Conservation (phyloP, 2,329 filamentous ascomycete genomes). For the Triangularia setosa region DNA sequence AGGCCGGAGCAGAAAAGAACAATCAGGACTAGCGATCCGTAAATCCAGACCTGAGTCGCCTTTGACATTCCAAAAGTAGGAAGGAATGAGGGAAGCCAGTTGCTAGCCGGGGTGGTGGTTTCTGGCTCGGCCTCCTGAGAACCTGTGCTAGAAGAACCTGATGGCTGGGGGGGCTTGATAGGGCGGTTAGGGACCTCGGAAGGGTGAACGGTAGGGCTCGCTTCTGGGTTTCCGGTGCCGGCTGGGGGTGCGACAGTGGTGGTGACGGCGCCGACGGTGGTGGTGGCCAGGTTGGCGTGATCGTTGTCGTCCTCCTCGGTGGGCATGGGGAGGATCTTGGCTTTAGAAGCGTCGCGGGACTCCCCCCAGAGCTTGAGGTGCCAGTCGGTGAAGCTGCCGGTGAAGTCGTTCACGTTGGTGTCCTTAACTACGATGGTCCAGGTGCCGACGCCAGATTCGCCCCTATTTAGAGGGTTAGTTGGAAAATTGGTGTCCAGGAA, state of each 20-base stretch:
- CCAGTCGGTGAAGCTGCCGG: slow-evolving; percentile 84
- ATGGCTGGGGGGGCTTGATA: slow-evolving; percentile 45
- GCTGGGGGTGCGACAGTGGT: slow-evolving; percentile 53
- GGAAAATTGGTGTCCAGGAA: neutral
- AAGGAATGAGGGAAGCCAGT: slow-evolving; percentile 80
- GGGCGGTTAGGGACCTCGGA: slow-evolving; percentile 64
- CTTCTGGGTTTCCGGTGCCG: slow-evolving; percentile 39
- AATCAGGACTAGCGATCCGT: slow-evolving; percentile 79
- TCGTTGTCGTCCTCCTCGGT: slow-evolving; percentile 79
- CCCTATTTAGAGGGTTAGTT: slow-evolving; percentile 52
- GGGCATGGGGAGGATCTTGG: slow-evolving; percentile 75
- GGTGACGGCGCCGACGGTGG: slow-evolving; percentile 57
- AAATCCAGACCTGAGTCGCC: slow-evolving; percentile 90
- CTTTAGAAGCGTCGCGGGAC: slow-evolving; percentile 69
- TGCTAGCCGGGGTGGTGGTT: slow-evolving; percentile 32
- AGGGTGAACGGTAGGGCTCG: slow-evolving; percentile 39
- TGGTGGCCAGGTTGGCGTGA: slow-evolving; percentile 64
- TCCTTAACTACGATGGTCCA: slow-evolving; percentile 94
- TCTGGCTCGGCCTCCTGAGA: slow-evolving; percentile 24
- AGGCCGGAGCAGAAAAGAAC: slow-evolving; percentile 76
- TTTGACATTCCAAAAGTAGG: slow-evolving; percentile 87
- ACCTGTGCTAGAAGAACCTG: slow-evolving; percentile 29
- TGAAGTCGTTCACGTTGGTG: slow-evolving; percentile 69
- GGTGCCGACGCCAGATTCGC: slow-evolving; percentile 78
- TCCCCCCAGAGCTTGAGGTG: slow-evolving; percentile 93